Evolutionary conservation across 257 asterid genomes (phyloP).

Genomic region (Coffea canephora): DNA sequence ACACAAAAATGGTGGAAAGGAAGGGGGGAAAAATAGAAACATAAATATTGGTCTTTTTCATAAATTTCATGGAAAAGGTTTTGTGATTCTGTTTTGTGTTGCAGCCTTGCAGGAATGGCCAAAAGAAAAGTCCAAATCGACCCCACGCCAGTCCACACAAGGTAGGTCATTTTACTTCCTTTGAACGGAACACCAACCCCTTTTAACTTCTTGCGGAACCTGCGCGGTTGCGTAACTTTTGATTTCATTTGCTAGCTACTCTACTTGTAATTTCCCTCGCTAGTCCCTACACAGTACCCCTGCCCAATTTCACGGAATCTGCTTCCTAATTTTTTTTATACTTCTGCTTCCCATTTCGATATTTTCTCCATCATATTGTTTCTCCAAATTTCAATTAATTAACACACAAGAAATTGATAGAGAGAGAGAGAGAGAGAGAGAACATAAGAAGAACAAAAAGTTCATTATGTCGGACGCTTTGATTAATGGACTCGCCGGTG

Average conservation of each 20-base stretch:
- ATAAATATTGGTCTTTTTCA: no score
- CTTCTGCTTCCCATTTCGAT: no score
- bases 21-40: no score
- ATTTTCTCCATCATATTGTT: background rate
- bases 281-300: background rate
- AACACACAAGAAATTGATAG: no score
- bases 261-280: background rate
- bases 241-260: no score
- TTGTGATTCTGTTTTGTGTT: background rate
- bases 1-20: no score
- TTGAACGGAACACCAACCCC: slow-evolving; percentile 28
- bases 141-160: background rate
- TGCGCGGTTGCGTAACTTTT: no score
- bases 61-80: background rate
- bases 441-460: background rate
- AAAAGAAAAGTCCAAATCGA: background rate
- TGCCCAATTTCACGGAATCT: background rate
- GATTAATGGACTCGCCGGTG: slow-evolving; percentile 97
- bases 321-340: background rate
- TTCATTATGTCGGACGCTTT: slow-evolving; percentile 80
- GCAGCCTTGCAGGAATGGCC: background rate
- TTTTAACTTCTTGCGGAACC: background rate
- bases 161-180: slow-evolving; percentile 15
- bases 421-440: background rate
- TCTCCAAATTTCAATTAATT: background rate